A percentile compares a stretch with the other conserved stretches of the same genome.
phyloP scores from a whole-genome alignment of 1,284 basidiomycete genomes.

The Gymnopus androsaceus region DNA sequence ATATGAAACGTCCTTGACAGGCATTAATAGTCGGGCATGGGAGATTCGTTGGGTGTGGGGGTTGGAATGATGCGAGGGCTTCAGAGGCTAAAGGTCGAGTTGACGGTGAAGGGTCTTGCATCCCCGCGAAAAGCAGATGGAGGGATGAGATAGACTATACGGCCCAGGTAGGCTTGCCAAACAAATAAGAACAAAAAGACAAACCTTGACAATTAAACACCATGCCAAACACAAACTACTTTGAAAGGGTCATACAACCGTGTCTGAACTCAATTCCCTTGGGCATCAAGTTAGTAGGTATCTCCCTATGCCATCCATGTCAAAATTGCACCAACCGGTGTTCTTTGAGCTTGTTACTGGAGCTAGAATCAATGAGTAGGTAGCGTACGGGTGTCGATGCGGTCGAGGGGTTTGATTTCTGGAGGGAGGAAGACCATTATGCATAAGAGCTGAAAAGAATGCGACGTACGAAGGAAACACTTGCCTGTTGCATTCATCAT shows the following conservation, averaged over 20 bases:
- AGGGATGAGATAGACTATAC: not conserved
- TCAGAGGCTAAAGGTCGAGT: not conserved
- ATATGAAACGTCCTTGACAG: not conserved
- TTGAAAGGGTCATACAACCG: conserved; percentile 6
- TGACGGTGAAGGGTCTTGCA: not conserved
- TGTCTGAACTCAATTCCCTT: not conserved
- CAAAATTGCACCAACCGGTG: not conserved
- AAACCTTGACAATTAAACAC: not conserved
- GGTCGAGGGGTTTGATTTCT: not conserved
- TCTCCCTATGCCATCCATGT: conserved; percentile 3
- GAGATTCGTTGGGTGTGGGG: not conserved
- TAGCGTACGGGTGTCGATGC: conserved; percentile 6
- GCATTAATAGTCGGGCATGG: not conserved
- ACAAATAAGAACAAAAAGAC: not conserved
- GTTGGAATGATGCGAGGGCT: not conserved
- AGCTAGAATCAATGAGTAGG: conserved; percentile 1
- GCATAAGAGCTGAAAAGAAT: too few relatives aligned
- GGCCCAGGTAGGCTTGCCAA: not conserved
- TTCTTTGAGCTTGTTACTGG: conserved; percentile 1
- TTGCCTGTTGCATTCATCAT: conserved; percentile 2
- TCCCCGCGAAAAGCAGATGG: not conserved
- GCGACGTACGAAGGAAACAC: not conserved
- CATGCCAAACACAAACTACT: not conserved
- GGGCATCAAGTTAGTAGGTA: not conserved
- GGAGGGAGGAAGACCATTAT: not conserved